Conservation (phyloP, 306 rosid species). For the Dicorynia guianensis region DNA sequence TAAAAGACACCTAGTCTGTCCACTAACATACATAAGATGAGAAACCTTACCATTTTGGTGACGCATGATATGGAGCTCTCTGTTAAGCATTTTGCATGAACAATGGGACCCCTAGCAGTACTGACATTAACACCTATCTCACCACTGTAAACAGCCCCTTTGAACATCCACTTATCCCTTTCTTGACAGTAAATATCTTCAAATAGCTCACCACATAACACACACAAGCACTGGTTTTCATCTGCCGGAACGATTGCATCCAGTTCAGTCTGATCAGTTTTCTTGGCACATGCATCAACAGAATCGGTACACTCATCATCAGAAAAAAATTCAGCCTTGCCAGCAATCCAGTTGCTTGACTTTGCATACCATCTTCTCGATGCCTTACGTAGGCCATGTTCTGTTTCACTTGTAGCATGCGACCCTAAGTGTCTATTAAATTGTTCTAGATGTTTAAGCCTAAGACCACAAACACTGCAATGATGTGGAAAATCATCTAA, state of each 20-base stretch:
- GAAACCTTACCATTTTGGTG: constrained; percentile 57
- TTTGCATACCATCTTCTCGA: constrained; percentile 77
- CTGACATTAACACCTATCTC: constrained; percentile 43
- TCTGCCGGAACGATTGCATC: constrained; percentile 67
- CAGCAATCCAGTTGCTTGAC: constrained; percentile 62
- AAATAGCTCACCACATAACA: constrained; percentile 82
- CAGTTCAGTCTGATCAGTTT: constrained; percentile 46
- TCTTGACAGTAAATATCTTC: constrained; percentile 81
- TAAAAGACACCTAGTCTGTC: constrained; percentile 21
- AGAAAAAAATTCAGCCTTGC: constrained; percentile 53
- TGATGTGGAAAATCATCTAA: constrained; percentile 65
- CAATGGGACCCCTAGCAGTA: constrained; percentile 65
- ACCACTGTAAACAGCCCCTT: constrained; percentile 61
- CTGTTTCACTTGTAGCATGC: constrained; percentile 63
- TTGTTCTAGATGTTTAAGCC: constrained; percentile 59
- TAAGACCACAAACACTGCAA: constrained; percentile 69
- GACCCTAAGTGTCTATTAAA: constrained; percentile 74
- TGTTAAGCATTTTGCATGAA: constrained; percentile 75
- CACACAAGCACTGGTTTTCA: constrained; percentile 77
- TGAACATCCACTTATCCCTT: constrained; percentile 82
- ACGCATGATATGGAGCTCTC: constrained; percentile 54
- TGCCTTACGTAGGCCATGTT: constrained; percentile 44
- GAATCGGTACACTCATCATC: constrained; percentile 46
- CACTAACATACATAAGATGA: constrained; percentile 6
- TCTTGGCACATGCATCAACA: constrained; percentile 32